Conservation (phyloP, 257 asterid species). For the Leonotis leonurus region DNA sequence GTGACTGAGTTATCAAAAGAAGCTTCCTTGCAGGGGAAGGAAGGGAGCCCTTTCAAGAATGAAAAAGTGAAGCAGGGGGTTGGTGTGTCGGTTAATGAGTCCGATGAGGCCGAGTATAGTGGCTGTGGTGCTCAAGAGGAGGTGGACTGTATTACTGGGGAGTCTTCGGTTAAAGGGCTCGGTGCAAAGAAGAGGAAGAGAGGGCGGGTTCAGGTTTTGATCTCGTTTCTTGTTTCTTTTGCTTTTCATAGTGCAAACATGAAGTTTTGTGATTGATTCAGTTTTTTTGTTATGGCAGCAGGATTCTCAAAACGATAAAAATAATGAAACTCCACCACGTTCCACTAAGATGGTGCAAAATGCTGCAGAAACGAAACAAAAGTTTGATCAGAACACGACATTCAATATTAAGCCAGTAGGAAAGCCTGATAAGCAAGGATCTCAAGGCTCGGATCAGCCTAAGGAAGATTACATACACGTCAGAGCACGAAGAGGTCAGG, state of each 20-base stretch:
- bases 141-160: constrained; percentile 30
- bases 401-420: constrained; percentile 46
- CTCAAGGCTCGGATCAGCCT: constrained; percentile 67
- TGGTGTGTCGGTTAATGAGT: constrained; percentile 41
- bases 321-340: constrained; percentile 28
- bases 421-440: constrained; percentile 54
- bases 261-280: neutral
- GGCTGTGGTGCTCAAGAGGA: constrained; percentile 57
- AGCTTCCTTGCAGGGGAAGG: constrained; percentile 21
- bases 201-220: constrained; percentile 42
- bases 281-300: constrained; percentile 21
- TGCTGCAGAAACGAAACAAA: constrained; percentile 33
- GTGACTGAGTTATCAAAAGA: constrained; percentile 31
- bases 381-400: constrained; percentile 36
- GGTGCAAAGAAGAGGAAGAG: constrained; percentile 74
- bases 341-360: constrained; percentile 35
- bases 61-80: constrained; percentile 39
- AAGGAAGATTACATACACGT: constrained; percentile 81
- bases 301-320: constrained; percentile 41
- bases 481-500: constrained; percentile 92
- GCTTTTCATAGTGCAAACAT: neutral
- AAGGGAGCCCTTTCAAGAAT: constrained; percentile 40
- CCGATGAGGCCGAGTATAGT: constrained; percentile 68
- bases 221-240: neutral
- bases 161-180: constrained; percentile 40